Base-by-base conservation (phyloP, 164 flowering plant species). In the Stephania japonica region DNA sequence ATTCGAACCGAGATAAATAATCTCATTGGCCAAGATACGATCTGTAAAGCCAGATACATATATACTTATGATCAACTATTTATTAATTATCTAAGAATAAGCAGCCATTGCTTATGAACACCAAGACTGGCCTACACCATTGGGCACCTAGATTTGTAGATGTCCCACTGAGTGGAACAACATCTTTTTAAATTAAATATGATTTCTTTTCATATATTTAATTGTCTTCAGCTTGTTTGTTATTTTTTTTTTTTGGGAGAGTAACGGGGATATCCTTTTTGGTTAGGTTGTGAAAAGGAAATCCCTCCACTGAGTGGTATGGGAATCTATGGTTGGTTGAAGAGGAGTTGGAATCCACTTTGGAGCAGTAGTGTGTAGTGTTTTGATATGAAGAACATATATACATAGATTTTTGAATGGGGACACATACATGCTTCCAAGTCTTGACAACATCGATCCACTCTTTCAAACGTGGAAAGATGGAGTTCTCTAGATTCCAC, bases 271-370 rank as follows among this genome's bases (percentile, higher is more conserved):
- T 71, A 71, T 61, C 65, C 73, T 71, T 71, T 71, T 69, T 56
- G 26, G 59, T 38, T 86, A 84, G 87, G 87, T 82, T 75, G 75
- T 80, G 90, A 87, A 84, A 87, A 77, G 79, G 87, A 84, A 84
- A 80, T 84, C 75, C 85, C 75, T 80, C 67, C 61, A 62, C 19
- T 71, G 10, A 71, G 42, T 10, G 41, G 67, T 65, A 72, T 70
- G 69, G 80, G 79, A 79, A 76, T 74, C 71, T 69, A 69, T 80
- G 83, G 90, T 87, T 86, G 90, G 90, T 87, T 86, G 91, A 83
- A 80, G 87, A 79, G 89, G 94, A 88, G 94, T 84, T 88, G 91
- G 90, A 87, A 72, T 86, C 92, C 94, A 90, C 94, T 88, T 76
- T 75, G 26, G 44, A 32, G 53, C 12, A 47, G 53, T 32, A 47